Conservation (phyloP, 2,329 filamentous ascomycete species). For the Colletotrichum sp. region DNA sequence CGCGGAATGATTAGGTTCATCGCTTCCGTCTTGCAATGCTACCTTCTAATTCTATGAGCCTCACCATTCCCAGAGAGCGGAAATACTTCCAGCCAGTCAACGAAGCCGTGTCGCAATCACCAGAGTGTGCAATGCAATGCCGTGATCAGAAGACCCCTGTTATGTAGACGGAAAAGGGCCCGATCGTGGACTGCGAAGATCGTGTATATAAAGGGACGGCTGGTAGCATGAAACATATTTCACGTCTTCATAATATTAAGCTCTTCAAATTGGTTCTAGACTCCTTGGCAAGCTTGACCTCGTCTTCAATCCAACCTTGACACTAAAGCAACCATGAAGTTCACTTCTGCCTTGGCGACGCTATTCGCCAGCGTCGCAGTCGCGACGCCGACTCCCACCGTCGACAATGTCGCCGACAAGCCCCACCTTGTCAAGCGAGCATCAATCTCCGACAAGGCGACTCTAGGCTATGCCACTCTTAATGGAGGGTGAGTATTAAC, state of each 20-base stretch:
- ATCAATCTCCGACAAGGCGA: slow-evolving; percentile 25
- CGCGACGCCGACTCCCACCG: slow-evolving; percentile 21
- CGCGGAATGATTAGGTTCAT: neutral
- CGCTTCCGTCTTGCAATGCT: neutral
- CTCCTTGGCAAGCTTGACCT: neutral
- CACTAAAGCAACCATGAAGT: slow-evolving; percentile 3
- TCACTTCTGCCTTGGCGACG: slow-evolving; percentile 5
- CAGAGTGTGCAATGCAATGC: neutral
- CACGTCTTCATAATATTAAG: neutral
- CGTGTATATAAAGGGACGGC: neutral
- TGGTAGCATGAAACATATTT: neutral
- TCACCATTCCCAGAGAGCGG: neutral
- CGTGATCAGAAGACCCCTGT: neutral
- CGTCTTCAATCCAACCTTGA: neutral
- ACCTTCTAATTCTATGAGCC: neutral
- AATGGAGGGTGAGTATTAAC: slow-evolving; percentile 36
- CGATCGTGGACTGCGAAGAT: neutral
- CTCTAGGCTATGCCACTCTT: slow-evolving; percentile 48
- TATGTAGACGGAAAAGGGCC: neutral
- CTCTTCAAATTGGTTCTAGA: neutral
- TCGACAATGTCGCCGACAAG: neutral
- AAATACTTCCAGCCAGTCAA: neutral
- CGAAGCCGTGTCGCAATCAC: neutral
- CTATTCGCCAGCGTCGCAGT: slow-evolving; percentile 11
- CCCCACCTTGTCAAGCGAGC: slow-evolving; percentile 22